phyloP scores from a whole-genome alignment of 192 early-diverging fungal genomes.

The Coemansia sp. region DNA sequence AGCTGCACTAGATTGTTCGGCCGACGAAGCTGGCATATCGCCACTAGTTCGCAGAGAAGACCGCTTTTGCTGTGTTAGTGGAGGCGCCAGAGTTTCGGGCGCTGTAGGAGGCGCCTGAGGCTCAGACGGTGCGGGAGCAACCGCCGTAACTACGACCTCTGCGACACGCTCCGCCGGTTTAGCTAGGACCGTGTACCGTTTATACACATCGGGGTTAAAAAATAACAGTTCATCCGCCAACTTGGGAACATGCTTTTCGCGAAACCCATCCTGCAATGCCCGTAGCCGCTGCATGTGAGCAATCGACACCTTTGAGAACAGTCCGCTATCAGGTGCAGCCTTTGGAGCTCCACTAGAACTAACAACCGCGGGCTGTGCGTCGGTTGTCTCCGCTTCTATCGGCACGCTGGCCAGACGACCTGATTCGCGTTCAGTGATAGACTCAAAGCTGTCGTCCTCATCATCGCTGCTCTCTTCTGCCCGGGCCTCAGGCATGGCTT shows the following conservation, averaged over 20 bases:
- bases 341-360: neutral
- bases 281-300: conserved; percentile 15
- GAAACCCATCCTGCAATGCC: conserved; percentile 25
- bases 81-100: neutral
- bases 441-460: conserved; percentile 42
- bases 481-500: neutral
- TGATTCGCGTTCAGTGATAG: conserved; percentile 17
- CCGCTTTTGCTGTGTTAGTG: conserved; percentile 29
- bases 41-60: conserved; percentile 29
- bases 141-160: neutral
- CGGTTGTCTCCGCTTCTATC: neutral
- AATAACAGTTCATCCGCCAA: conserved; percentile 21
- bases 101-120: neutral
- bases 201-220: conserved; percentile 35
- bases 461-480: conserved; percentile 25
- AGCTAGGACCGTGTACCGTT: conserved; percentile 27
- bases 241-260: conserved; percentile 17
- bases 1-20: neutral
- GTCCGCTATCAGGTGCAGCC: neutral
- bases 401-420: neutral
- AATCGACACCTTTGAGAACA: neutral
- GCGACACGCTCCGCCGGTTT: neutral
- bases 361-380: neutral
- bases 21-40: neutral
- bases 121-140: neutral